A percentile compares a stretch with the other conserved stretches of the same genome.
These are phyloP conservation scores for Aspergillus cristatus DNA, from an alignment of 495 filamentous ascomycete genomes.

Conservation along the genomic window DNA sequence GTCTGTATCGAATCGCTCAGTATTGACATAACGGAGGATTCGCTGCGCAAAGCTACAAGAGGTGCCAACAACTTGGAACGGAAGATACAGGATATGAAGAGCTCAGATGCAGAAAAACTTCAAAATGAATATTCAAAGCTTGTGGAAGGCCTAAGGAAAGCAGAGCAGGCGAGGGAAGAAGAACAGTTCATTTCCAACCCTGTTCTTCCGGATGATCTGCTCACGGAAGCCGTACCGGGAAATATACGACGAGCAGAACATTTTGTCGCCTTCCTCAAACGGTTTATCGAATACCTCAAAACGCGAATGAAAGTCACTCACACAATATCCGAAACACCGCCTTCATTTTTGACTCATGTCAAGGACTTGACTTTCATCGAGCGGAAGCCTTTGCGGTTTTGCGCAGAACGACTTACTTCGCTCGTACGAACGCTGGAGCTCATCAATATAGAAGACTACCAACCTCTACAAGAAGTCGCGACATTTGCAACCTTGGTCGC, in stretches of 20 bases:
- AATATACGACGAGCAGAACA: constrained; percentile 96
- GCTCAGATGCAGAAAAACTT: constrained; percentile 81
- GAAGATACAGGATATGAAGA: constrained; percentile 87
- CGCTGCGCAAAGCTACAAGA: constrained; percentile 74
- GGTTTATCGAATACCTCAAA: constrained; percentile 97
- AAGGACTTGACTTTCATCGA: constrained; percentile 97
- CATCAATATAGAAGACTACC: constrained; percentile 95
- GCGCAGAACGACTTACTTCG: constrained; percentile 88
- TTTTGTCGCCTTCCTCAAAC: constrained; percentile 87
- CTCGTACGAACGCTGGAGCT: constrained; percentile 93
- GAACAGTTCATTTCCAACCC: constrained; percentile 97
- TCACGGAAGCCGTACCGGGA: constrained; percentile 85
- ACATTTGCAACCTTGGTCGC: constrained; percentile 97
- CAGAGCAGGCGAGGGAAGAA: constrained; percentile 81
- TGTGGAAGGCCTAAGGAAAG: constrained; percentile 82
- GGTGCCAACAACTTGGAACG: constrained; percentile 85
- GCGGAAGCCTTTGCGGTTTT: constrained; percentile 91
- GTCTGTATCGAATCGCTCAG: constrained; percentile 97
- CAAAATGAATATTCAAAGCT: constrained; percentile 94
- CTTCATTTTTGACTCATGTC: constrained; percentile 85
- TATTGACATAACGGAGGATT: constrained; percentile 93
- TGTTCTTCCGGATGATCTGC: constrained; percentile 25
- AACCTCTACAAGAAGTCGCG: constrained; percentile 93
- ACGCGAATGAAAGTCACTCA: constrained; percentile 97
- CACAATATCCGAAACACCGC: constrained; percentile 93